Conservation (phyloP, 768 basidiomycete genomes). For the Naganishia antarctica region DNA sequence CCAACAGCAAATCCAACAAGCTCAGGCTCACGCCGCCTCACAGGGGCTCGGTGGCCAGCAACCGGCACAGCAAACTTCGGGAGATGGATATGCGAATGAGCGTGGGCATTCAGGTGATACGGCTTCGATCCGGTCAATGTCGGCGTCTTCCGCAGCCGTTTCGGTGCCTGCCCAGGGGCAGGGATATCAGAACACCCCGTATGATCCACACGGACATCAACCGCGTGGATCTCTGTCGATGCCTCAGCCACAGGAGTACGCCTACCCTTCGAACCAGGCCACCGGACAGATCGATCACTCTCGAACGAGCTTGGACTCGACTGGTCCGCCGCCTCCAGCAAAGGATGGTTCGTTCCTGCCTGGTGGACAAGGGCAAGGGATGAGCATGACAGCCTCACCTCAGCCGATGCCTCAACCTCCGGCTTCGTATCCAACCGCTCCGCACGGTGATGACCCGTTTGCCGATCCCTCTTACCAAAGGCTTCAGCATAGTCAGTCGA, state of each 20-base stretch:
- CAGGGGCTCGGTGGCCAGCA: conserved; percentile 11
- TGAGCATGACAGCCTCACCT: conserved; percentile 4
- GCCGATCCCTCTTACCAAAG: too few relatives aligned
- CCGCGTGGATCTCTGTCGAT: conserved; percentile 8
- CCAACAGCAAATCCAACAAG: conserved; percentile 18
- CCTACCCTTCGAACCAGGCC: neutral
- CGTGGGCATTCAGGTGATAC: neutral
- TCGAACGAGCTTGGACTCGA: conserved; percentile 1
- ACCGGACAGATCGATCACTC: neutral
- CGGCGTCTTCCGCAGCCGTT: neutral
- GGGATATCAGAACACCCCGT: neutral
- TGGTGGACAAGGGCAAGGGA: neutral
- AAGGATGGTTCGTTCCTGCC: neutral
- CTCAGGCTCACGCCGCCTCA: conserved; percentile 5
- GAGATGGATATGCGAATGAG: neutral
- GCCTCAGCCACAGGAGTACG: conserved; percentile 8
- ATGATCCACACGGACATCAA: conserved; percentile 1
- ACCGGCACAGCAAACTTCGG: neutral
- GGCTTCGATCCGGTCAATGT: neutral
- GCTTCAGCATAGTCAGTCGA: conserved; percentile 2
- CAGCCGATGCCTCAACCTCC: neutral
- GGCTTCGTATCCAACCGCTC: neutral
- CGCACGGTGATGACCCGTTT: neutral
- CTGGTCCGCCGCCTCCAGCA: neutral
- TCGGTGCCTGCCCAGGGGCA: neutral